Evolutionary conservation across 2,329 filamentous ascomycete species (phyloP), one percentile per base, ranked within the genome.

Genomic region (Alternaria sp.): DNA sequence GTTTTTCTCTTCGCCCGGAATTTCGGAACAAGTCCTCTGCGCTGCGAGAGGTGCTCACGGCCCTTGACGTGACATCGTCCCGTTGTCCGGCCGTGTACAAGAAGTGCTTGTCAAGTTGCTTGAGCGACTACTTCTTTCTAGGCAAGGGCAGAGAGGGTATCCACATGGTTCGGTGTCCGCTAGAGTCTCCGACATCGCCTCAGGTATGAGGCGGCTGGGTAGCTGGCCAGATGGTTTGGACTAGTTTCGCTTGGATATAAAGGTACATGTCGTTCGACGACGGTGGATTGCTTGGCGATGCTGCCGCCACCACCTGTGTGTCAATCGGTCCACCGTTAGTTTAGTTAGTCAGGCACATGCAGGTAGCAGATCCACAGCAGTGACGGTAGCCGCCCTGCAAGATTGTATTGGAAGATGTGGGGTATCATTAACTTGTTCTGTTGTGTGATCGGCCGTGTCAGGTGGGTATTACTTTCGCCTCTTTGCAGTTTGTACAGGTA

Each of bases 381-480:
- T 25, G 49, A 36, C 28, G 43, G 26, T 54, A 40, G 51, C 23
- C 25, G 54, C 23, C 30, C 51, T 45, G 57, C 21, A 30, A 36
- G 45, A 49, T 46, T 59, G 54, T 55, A 57, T 54, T 43, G 43
- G 59, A 47, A 50, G 54, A 45, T 66, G 45, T 62, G 61, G 61
- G 65, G 69, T 69, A 67, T 66, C 69, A 69, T 73, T 66, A 67
- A 62, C 60, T 71, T 57, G 44, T 59, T 54, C 45, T 66, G 64
- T 70, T 62, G 61, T 68, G 62, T 60, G 55, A 58, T 70, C 61
- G 62, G 47, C 58, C 19, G 45, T 59, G 55, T 55, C 49, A 40
- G 23, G 49, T 52, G 49, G 49, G 19, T 23, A 10, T 47, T 60
- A 58, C 30, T 46, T 61, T 56, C 30, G 36, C 36, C 36, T 40